These are phyloP conservation scores for Paralagenidium karlingii DNA, from an alignment of 352 stramenopile species.

Conservation along the genomic window DNA sequence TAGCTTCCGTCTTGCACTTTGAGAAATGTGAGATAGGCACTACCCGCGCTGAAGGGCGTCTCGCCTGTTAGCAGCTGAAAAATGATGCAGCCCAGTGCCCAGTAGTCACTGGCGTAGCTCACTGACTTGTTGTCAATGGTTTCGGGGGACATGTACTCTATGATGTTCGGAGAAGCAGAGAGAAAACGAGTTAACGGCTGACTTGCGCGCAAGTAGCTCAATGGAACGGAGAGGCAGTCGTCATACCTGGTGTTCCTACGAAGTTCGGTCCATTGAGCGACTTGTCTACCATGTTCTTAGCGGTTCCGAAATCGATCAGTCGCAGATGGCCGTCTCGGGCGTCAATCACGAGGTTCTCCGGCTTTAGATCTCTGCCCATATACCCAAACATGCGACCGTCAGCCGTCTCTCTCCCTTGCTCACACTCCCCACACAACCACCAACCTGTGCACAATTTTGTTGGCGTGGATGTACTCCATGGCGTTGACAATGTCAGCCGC, in stretches of 20 bases:
- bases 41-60: conserved; percentile 66
- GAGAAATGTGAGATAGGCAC: conserved; percentile 69
- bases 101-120: conserved; percentile 46
- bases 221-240: too few species aligned
- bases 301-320: conserved; percentile 77
- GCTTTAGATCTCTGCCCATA: conserved; percentile 80
- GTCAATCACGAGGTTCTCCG: conserved; percentile 92
- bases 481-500: conserved; percentile 83
- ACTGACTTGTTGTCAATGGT: conserved; percentile 74
- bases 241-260: conserved; percentile 52
- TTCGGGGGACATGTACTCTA: conserved; percentile 80
- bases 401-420: neutral
- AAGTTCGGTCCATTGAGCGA: conserved; percentile 75
- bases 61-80: conserved; percentile 71
- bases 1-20: conserved; percentile 51
- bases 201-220: neutral
- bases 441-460: conserved; percentile 86
- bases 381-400: neutral
- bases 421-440: neutral
- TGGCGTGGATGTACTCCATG: conserved; percentile 88
- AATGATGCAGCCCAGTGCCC: conserved; percentile 65
- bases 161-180: neutral
- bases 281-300: conserved; percentile 48
- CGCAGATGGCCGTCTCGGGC: conserved; percentile 44
- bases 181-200: neutral